Conservation (phyloP, 495 filamentous ascomycete species). For the Jackrogersella multiformis region DNA sequence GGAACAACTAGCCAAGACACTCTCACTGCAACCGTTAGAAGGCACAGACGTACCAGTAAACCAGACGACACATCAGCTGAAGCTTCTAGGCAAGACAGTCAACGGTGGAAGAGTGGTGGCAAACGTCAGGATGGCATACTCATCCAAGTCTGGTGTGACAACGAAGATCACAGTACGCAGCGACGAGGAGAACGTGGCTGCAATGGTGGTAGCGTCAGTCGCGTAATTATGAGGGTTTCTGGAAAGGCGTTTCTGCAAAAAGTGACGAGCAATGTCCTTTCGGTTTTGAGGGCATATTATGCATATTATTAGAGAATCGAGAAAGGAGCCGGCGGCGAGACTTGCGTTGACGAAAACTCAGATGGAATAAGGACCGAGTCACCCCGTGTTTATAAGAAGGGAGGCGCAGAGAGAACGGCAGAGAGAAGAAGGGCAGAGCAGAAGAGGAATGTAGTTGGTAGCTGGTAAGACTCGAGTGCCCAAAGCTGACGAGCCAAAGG, state of each 20-base stretch:
- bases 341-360: neutral
- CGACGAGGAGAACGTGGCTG: slow-evolving; percentile 92
- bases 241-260: slow-evolving; percentile 47
- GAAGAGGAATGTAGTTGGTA: too few species aligned
- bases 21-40: slow-evolving; percentile 93
- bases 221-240: slow-evolving; percentile 64
- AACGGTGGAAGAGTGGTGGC: slow-evolving; percentile 88
- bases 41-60: slow-evolving; percentile 89
- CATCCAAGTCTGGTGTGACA: slow-evolving; percentile 88
- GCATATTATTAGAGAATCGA: slow-evolving; percentile 37
- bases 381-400: slow-evolving; percentile 26
- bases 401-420: neutral
- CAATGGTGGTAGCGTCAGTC: slow-evolving; percentile 83
- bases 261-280: slow-evolving; percentile 45
- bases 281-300: slow-evolving; percentile 38
- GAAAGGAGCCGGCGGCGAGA: slow-evolving; percentile 17
- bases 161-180: slow-evolving; percentile 90
- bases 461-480: slow-evolving; percentile 1
- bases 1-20: slow-evolving; percentile 83
- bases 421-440: slow-evolving; percentile 11
- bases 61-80: slow-evolving; percentile 90
- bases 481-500: neutral
- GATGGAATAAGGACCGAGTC: neutral
- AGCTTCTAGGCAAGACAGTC: slow-evolving; percentile 95
- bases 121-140: slow-evolving; percentile 91